Percentiles rank a stretch among this genome's conserved stretches.
Conservation (phyloP, 192 early-diverging fungal species). For the Jimgerdemannia flammicorona region DNA sequence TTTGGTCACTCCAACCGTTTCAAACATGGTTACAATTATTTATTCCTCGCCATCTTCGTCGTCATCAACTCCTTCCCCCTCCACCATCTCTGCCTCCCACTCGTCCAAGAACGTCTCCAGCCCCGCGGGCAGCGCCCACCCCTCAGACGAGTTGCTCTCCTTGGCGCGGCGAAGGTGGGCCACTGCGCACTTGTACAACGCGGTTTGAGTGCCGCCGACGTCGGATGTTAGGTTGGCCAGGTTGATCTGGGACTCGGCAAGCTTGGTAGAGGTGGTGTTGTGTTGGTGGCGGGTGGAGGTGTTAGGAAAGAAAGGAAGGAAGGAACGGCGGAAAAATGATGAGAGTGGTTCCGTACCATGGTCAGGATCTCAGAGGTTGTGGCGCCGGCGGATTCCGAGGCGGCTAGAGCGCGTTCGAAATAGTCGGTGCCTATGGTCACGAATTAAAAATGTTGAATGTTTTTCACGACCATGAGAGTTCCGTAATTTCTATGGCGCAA, state of each 20-base stretch:
- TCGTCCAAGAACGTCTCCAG: constrained; percentile 29
- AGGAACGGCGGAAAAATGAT: background rate
- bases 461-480: background rate
- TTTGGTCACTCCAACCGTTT: no score
- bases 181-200: constrained; percentile 20
- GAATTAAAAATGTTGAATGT: background rate
- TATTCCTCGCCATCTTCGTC: constrained; percentile 33
- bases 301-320: background rate
- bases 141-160: background rate
- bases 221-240: constrained; percentile 25
- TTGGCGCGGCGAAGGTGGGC: constrained; percentile 15
- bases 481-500: no score
- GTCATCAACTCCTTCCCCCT: constrained; percentile 22
- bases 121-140: constrained; percentile 26
- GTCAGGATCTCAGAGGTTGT: background rate
- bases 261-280: background rate
- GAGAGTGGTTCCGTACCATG: background rate
- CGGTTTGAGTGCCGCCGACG: constrained; percentile 14
- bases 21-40: background rate
- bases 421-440: background rate
- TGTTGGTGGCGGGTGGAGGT: background rate
- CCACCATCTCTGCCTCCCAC: constrained; percentile 12
- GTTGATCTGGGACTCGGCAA: constrained; percentile 25
- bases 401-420: background rate
- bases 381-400: background rate